These are phyloP conservation scores for Nakaseomyces glabratus DNA, from an alignment of 1,139 yeast species.

Conservation along the genomic window DNA sequence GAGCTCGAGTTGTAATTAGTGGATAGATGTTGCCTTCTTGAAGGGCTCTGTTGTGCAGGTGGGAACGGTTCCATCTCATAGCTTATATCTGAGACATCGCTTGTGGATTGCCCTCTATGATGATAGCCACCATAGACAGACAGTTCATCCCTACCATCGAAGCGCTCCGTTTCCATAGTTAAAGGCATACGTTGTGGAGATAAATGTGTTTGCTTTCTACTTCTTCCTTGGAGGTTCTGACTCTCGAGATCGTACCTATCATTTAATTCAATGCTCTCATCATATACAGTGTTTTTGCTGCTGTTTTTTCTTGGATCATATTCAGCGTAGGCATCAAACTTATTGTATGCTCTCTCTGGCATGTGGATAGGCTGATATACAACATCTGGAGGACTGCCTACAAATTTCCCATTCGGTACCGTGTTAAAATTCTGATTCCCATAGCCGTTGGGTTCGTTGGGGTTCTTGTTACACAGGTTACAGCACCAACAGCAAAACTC, in stretches of 20 bases:
- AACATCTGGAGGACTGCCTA: slow-evolving; percentile 19
- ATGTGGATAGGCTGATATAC: slow-evolving; percentile 28
- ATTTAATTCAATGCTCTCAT: slow-evolving; percentile 25
- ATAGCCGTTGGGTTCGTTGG: slow-evolving; percentile 10
- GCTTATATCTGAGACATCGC: slow-evolving; percentile 2
- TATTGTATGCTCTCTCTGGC: slow-evolving; percentile 23
- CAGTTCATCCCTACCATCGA: slow-evolving; percentile 1
- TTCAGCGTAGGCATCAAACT: slow-evolving; percentile 5
- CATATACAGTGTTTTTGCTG: slow-evolving; percentile 12
- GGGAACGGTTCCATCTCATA: background rate
- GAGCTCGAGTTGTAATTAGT: too few species aligned
- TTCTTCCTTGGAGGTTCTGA: slow-evolving; percentile 18
- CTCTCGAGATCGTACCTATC: slow-evolving; percentile 29
- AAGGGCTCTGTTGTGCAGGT: background rate
- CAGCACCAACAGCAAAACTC: slow-evolving; percentile 39
- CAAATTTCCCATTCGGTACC: slow-evolving; percentile 9
- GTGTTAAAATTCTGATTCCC: slow-evolving; percentile 14
- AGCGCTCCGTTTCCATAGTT: slow-evolving; percentile 1
- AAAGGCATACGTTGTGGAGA: slow-evolving; percentile 3
- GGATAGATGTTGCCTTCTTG: slow-evolving; percentile 4
- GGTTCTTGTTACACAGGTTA: slow-evolving; percentile 13
- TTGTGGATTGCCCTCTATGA: slow-evolving; percentile 2
- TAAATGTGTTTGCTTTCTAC: slow-evolving; percentile 6
- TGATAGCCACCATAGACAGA: background rate
- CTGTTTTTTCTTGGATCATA: slow-evolving; percentile 6